Conservation (phyloP, 352 stramenopile species). For the Saprolegnia diclina region DNA sequence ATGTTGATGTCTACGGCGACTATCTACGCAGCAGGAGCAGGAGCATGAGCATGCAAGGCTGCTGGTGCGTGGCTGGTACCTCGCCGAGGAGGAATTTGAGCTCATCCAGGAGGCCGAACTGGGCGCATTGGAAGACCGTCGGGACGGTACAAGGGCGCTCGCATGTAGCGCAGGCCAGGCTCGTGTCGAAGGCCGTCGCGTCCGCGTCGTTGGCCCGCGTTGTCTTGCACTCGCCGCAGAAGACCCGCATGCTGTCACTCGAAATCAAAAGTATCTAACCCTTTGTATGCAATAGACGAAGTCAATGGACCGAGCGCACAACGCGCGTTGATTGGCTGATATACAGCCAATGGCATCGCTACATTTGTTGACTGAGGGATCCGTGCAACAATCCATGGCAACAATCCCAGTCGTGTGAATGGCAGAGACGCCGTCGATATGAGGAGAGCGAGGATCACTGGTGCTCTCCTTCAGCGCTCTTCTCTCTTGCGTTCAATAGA, state of each 20-base stretch:
- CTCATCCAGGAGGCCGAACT: constrained; percentile 50
- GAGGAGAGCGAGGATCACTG: too few species aligned
- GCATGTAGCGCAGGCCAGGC: constrained; percentile 40
- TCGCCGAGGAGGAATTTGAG: constrained; percentile 50
- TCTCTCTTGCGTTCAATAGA: too few species aligned
- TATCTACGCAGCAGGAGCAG: not conserved
- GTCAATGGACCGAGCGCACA: not conserved
- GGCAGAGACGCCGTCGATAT: too few species aligned
- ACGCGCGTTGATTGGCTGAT: not conserved
- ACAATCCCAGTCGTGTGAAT: too few species aligned
- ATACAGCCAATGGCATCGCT: not conserved
- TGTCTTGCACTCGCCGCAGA: constrained; percentile 31
- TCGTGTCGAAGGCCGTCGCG: not conserved
- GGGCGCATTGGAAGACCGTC: constrained; percentile 57
- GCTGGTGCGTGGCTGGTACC: constrained; percentile 24
- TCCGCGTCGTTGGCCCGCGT: not conserved
- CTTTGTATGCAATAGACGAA: not conserved
- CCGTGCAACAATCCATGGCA: too few species aligned
- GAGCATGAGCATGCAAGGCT: not conserved
- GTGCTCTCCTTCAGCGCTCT: too few species aligned
- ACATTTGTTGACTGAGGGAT: too few species aligned
- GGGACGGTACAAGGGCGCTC: constrained; percentile 32
- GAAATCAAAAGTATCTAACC: not conserved
- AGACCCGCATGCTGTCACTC: constrained; percentile 25
- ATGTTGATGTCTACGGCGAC: constrained; percentile 47